Evolutionary conservation across 768 basidiomycete genomes (phyloP).

Genomic region (Mycena vulgaris): DNA sequence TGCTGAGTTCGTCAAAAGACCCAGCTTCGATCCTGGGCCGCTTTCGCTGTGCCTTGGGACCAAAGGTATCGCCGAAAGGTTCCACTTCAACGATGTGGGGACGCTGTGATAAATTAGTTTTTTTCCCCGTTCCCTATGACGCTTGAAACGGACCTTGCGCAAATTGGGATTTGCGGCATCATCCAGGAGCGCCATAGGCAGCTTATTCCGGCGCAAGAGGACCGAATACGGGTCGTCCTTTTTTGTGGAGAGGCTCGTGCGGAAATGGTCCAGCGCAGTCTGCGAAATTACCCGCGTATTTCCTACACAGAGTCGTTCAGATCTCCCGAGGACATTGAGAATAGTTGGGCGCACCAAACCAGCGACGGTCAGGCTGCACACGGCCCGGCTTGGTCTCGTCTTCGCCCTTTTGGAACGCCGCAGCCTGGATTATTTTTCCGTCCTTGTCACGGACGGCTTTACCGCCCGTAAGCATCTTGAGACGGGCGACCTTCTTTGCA

Average conservation of each 20-base stretch:
- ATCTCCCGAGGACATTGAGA: conserved; percentile 11
- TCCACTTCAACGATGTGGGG: conserved; percentile 97
- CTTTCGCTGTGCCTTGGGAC: conserved; percentile 96
- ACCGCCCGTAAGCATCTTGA: conserved; percentile 95
- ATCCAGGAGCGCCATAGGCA: conserved; percentile 96
- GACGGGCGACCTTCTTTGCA: conserved; percentile 87
- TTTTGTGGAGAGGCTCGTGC: conserved; percentile 86
- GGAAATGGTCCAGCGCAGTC: conserved; percentile 95
- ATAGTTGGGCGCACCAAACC: conserved; percentile 86
- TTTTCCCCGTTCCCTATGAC: not conserved
- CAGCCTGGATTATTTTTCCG: conserved; percentile 94
- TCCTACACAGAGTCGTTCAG: conserved; percentile 61
- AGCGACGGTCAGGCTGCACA: conserved; percentile 94
- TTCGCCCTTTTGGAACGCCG: conserved; percentile 97
- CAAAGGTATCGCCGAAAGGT: conserved; percentile 95
- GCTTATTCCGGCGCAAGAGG: conserved; percentile 92
- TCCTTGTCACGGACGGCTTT: conserved; percentile 92
- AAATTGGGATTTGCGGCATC: conserved; percentile 87
- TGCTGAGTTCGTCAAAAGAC: conserved; percentile 91
- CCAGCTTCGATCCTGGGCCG: conserved; percentile 90
- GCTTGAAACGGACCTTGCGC: conserved; percentile 71
- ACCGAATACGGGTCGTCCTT: conserved; percentile 98
- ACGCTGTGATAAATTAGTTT: conserved; percentile 62
- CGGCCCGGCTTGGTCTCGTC: conserved; percentile 91
- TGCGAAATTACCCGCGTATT: conserved; percentile 99